Evolutionary conservation across 495 filamentous ascomycete species (phyloP).

Genomic region (Massariosphaeria phaeospora): DNA sequence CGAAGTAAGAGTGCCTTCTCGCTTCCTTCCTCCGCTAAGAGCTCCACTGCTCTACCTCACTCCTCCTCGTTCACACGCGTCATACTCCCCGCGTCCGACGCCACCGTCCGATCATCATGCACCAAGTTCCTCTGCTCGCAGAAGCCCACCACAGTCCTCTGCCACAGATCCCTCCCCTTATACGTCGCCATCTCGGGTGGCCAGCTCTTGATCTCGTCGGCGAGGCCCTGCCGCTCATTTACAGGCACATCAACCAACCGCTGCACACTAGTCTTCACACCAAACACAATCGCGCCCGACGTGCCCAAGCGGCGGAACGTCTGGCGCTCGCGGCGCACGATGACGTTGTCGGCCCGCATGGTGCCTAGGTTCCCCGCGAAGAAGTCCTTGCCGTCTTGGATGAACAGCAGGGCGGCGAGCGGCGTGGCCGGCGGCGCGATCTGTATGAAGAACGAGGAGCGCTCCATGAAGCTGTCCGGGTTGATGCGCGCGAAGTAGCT

Average conservation of each 20-base stretch:
- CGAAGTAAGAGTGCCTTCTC: no score
- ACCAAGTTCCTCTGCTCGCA: conserved; percentile 26
- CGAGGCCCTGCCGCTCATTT: conserved; percentile 45
- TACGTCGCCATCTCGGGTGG: conserved; percentile 50
- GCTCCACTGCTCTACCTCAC: no score
- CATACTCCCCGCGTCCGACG: neutral
- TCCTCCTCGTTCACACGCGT: no score
- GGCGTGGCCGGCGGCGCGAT: neutral
- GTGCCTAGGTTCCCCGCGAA: conserved; percentile 15
- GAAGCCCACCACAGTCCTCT: conserved; percentile 44
- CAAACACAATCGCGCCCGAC: conserved; percentile 49
- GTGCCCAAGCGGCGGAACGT: conserved; percentile 51
- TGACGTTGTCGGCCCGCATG: conserved; percentile 26
- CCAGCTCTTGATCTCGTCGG: conserved; percentile 50
- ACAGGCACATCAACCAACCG: conserved; percentile 46
- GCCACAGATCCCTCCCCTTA: conserved; percentile 52
- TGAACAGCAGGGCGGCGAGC: conserved; percentile 22
- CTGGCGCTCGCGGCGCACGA: conserved; percentile 53
- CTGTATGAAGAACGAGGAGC: conserved; percentile 27
- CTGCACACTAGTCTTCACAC: conserved; percentile 51
- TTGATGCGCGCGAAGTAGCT: conserved; percentile 19
- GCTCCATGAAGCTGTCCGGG: conserved; percentile 7
- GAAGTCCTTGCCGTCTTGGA: conserved; percentile 24
- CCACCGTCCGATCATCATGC: conserved; percentile 1
- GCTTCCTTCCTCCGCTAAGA: no score